Evolutionary conservation across 306 rosid genomes (phyloP), one percentile per base, ranked within the genome.

Genomic region (Lathyrus oleraceus): DNA sequence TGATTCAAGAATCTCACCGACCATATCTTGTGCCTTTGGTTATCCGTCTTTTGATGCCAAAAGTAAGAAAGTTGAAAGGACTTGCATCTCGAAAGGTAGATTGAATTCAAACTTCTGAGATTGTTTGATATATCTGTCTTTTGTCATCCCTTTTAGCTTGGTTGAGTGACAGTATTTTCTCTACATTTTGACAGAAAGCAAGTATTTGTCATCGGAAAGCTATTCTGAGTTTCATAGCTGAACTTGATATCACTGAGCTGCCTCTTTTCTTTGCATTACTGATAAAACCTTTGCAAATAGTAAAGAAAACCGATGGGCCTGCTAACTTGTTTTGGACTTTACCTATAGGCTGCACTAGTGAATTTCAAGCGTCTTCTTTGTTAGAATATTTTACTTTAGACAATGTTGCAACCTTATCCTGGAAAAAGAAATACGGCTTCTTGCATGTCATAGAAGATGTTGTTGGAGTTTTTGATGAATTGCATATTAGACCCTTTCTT

Each of bases 361-460:
- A 89, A 70, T 78, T 84, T 62, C 86, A 72, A 72, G 79, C 78
- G 23, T 73, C 76, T 42, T 58, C 85, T 65, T 79, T 90, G 76
- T 74, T 94, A 51, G 84, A 84, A 69, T 81, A 82, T 82, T 90
- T 94, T 80, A 84, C 90, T 20, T 42, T 73, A 65, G 86, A 85
- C 66, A 90, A 76, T 71, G 80, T 94, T 51, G 61, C 77, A 51
- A 70, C 84, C 44, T 74, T 94, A 42, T 80, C 97, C 59, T 84
- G 88, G 95, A 94, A 88, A 81, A 90, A 90, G 84, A 87, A 76
- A 87, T 82, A 76, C 77, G 96, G 92, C 60, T 87, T 90, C 83
- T 80, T 94, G 72, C 98, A 90, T 80, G 98, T 90, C 68, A 77
- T 94, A 61, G 87, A 90, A 81, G 98, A 90, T 75, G 75, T 94